Evolutionary conservation across 148 eudicot genomes (phyloP).

Genomic region (Fagopyrum esculentum): DNA sequence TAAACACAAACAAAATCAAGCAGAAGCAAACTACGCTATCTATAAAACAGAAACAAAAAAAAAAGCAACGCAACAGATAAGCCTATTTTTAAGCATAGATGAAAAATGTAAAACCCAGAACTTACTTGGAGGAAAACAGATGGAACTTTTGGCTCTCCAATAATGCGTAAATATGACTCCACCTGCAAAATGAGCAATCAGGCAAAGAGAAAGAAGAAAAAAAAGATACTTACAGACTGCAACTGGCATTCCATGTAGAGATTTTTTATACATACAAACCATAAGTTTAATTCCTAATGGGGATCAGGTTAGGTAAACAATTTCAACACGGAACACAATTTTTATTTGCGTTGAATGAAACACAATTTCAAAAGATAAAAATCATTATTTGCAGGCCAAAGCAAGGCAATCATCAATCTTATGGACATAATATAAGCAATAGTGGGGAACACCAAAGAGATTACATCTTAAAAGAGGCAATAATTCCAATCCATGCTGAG

Average conservation of each 20-base stretch:
- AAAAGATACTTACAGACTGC: background rate
- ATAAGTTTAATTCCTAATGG: background rate
- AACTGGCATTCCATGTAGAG: background rate
- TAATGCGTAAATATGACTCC: constrained; percentile 71
- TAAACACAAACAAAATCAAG: background rate
- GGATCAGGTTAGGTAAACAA: background rate
- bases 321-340: background rate
- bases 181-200: constrained; percentile 44
- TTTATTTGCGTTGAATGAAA: background rate
- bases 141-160: constrained; percentile 93
- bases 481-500: background rate
- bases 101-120: constrained; percentile 14
- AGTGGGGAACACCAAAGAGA: background rate
- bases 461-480: background rate
- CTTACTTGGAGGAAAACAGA: constrained; percentile 88
- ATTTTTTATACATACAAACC: background rate
- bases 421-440: background rate
- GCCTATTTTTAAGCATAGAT: background rate
- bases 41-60: background rate
- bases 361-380: background rate
- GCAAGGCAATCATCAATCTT: background rate
- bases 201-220: background rate
- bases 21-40: background rate
- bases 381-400: background rate
- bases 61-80: background rate